Base-by-base conservation (phyloP, 257 asterid species). In the Solanum clarkiae region DNA sequence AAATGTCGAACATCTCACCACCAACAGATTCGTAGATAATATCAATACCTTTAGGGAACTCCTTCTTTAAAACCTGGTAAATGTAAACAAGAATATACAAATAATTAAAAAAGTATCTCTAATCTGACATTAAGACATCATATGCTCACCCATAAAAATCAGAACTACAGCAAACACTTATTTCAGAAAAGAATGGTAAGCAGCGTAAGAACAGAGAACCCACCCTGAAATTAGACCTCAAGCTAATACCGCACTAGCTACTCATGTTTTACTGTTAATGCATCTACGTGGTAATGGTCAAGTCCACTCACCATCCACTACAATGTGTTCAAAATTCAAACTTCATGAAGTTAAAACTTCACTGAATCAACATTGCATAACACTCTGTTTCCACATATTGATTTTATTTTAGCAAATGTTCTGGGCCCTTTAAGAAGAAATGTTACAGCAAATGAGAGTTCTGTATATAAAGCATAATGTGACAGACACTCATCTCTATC, bases 11-110 rank as follows among this genome's bases (percentile, higher is more conserved):
- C 99, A 95, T 96, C 71, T 93, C 94, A 62, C 99, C 99, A 26
- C 99, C 99, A 71, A 96, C 98, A 51, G 99, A 95, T 90, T 96
- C 99, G 2, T 94, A 95, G 77, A 95, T 89, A 85, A 95, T 88
- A 88, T 96, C 98, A 81, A 93, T 85, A 32, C 98, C 99, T 91
- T 93, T 95, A 80, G 98, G 97, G 91, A 95, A 96, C 89, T 96
- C 98, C 55, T 84, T n/a, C 89, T 93, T 94, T 79, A 96, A 88
- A 90, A 94, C 97, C 98, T 95, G 91, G 85, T 82, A 79, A 49
- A 18, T 49, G 15, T 29, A 75, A 53, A 53, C 17, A 77, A 51
- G 15, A 75, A 85, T 49, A 83, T 11, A 86, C 16, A 44, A 75
- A 26, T 44, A 88, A 82, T 85, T 36, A 44, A 20, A 77, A 26